Percentiles rank a stretch among this genome's conserved stretches.
These are phyloP conservation scores for Ambrosia trifida DNA, from an alignment of 129 eudicot genomes.

Conservation along the genomic window DNA sequence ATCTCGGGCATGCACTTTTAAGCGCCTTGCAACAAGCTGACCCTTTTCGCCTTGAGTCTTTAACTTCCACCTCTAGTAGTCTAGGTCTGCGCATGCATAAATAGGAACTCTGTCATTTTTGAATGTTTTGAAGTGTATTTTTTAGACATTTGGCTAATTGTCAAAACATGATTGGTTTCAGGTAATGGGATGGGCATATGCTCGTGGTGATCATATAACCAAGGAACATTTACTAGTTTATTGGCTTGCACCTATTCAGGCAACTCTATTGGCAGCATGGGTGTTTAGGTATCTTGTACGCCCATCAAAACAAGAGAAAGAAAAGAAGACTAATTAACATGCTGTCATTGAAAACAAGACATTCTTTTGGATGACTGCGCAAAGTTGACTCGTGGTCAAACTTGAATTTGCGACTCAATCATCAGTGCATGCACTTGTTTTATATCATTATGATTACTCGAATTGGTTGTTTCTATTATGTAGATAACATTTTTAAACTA, in stretches of 20 bases:
- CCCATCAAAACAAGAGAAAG: constrained; percentile 38
- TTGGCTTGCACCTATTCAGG: constrained; percentile 84
- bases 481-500: too few relatives aligned
- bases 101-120: too few relatives aligned
- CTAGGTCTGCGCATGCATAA: too few relatives aligned
- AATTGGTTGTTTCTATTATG: too few relatives aligned
- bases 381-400: constrained; percentile 14
- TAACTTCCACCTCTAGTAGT: too few relatives aligned
- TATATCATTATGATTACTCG: too few relatives aligned
- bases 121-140: too few relatives aligned
- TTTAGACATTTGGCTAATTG: constrained; percentile 4
- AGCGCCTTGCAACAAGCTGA: too few relatives aligned
- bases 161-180: constrained; percentile 20
- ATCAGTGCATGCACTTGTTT: too few relatives aligned
- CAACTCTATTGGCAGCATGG: constrained; percentile 74
- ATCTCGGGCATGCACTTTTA: too few relatives aligned
- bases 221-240: constrained; percentile 79
- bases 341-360: constrained; percentile 19
- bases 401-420: not conserved
- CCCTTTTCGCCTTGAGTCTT: too few relatives aligned
- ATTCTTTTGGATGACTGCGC: constrained; percentile 20
- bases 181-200: constrained; percentile 99
- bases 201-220: constrained; percentile 77
- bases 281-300: constrained; percentile 41
- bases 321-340: constrained; percentile 44